Conservation (phyloP, 345 rosid genomes). For the Gynandropsis gynandra region DNA sequence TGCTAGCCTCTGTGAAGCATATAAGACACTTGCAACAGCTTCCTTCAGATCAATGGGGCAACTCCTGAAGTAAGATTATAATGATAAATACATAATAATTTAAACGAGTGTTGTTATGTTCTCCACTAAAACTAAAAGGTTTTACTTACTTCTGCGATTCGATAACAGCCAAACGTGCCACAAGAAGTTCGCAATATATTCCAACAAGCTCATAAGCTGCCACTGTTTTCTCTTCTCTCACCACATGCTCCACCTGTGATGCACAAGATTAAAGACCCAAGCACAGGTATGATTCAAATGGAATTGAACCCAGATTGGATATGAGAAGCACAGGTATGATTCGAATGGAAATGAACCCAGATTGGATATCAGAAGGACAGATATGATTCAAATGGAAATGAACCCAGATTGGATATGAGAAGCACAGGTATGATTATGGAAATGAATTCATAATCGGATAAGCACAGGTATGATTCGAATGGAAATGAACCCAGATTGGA, state of each 20-base stretch:
- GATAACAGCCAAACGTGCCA: conserved; percentile 64
- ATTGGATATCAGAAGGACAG: too few species aligned
- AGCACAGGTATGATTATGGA: too few species aligned
- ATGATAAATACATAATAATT: conserved; percentile 1
- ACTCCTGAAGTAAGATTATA: conserved; percentile 32
- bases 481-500: too few species aligned
- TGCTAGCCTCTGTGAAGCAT: conserved; percentile 83
- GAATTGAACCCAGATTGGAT: too few species aligned
- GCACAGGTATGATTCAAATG: too few species aligned
- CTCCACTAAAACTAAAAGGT: not conserved
- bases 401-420: too few species aligned
- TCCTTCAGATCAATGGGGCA: conserved; percentile 85
- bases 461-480: too few species aligned
- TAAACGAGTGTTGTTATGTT: not conserved
- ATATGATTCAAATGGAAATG: too few species aligned
- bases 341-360: too few species aligned
- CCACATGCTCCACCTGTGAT: conserved; percentile 81
- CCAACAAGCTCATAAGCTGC: conserved; percentile 77
- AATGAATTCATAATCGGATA: too few species aligned
- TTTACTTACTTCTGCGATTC: conserved; percentile 75
- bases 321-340: too few species aligned
- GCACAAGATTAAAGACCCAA: not conserved
- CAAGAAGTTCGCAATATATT: conserved; percentile 71
- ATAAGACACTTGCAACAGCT: conserved; percentile 62
- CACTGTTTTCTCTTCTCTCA: conserved; percentile 83